Percentiles rank a stretch among this genome's conserved stretches.
These are phyloP conservation scores for Chalciporus pseudorubinellus DNA, from an alignment of 768 basidiomycete genomes.

Conservation along the genomic window DNA sequence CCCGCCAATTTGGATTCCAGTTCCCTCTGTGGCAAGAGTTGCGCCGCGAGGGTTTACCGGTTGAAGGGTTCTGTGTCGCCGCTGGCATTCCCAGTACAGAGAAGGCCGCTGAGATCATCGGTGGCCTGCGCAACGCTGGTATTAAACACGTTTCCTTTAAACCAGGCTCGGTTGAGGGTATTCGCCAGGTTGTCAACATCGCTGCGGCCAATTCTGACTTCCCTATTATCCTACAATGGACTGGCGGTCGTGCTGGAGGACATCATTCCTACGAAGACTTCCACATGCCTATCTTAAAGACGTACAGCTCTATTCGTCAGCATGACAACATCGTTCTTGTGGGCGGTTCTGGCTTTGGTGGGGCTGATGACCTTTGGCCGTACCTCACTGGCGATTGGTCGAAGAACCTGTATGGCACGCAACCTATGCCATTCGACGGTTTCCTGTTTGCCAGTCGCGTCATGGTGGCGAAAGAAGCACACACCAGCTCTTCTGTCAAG, in stretches of 20 bases:
- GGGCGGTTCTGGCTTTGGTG: slow-evolving; percentile 94
- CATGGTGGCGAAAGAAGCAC: slow-evolving; percentile 99
- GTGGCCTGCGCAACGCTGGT: slow-evolving; percentile 72
- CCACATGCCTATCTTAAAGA: slow-evolving; percentile 91
- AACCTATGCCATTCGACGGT: slow-evolving; percentile 98
- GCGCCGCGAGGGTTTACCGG: slow-evolving; percentile 89
- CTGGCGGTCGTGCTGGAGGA: slow-evolving; percentile 96
- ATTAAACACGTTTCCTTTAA: slow-evolving; percentile 98
- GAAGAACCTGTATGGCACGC: slow-evolving; percentile 69
- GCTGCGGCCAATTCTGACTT: slow-evolving; percentile 92
- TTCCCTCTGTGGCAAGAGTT: slow-evolving; percentile 98
- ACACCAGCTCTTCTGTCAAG: slow-evolving; percentile 92
- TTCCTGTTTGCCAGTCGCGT: slow-evolving; percentile 95
- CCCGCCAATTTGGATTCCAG: slow-evolving; percentile 95
- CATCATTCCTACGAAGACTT: slow-evolving; percentile 99
- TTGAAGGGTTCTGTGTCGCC: slow-evolving; percentile 99
- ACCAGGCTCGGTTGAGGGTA: slow-evolving; percentile 96
- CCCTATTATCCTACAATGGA: slow-evolving; percentile 98
- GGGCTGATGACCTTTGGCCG: slow-evolving; percentile 92
- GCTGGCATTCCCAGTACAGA: slow-evolving; percentile 96
- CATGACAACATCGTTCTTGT: slow-evolving; percentile 87
- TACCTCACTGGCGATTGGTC: slow-evolving; percentile 98
- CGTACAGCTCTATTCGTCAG: slow-evolving; percentile 87
- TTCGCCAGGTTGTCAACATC: slow-evolving; percentile 95
- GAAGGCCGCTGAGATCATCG: slow-evolving; percentile 96